Conservation (phyloP, 2,329 filamentous ascomycete genomes). For the Dendrostoma leiphaemia region DNA sequence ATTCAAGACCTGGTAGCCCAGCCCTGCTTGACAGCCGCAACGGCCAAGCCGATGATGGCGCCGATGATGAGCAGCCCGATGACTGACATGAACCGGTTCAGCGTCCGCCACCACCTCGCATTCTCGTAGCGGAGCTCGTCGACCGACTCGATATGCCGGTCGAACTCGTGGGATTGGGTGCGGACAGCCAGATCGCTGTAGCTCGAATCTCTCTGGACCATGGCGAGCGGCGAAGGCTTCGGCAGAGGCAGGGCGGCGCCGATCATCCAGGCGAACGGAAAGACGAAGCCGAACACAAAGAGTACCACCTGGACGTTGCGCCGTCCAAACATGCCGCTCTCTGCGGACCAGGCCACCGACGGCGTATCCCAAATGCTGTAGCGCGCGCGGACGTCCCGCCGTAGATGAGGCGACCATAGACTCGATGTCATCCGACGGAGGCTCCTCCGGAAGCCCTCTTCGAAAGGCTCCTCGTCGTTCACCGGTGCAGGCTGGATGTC, state of each 20-base stretch:
- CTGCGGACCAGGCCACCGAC: slow-evolving; percentile 62
- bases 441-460: slow-evolving; percentile 28
- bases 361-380: slow-evolving; percentile 73
- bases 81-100: slow-evolving; percentile 58
- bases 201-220: slow-evolving; percentile 46
- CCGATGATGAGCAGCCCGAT: slow-evolving; percentile 54
- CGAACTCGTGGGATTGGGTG: slow-evolving; percentile 29
- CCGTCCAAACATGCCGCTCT: slow-evolving; percentile 59
- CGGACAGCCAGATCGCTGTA: slow-evolving; percentile 36
- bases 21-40: slow-evolving; percentile 50
- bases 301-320: slow-evolving; percentile 73
- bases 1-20: slow-evolving; percentile 35
- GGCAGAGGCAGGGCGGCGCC: slow-evolving; percentile 74
- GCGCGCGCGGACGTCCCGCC: slow-evolving; percentile 57
- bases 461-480: slow-evolving; percentile 22
- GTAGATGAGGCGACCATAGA: slow-evolving; percentile 73
- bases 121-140: slow-evolving; percentile 49
- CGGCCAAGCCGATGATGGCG: slow-evolving; percentile 49
- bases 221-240: slow-evolving; percentile 48
- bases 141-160: slow-evolving; percentile 32
- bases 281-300: slow-evolving; percentile 75
- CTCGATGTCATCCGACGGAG: slow-evolving; percentile 53
- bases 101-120: slow-evolving; percentile 57
- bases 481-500: slow-evolving; percentile 41
- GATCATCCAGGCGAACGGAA: slow-evolving; percentile 80